A percentile compares a stretch with the other conserved stretches of the same genome.
These are phyloP conservation scores for Protea cynaroides DNA, from an alignment of 164 flowering plant species.

Conservation along the genomic window DNA sequence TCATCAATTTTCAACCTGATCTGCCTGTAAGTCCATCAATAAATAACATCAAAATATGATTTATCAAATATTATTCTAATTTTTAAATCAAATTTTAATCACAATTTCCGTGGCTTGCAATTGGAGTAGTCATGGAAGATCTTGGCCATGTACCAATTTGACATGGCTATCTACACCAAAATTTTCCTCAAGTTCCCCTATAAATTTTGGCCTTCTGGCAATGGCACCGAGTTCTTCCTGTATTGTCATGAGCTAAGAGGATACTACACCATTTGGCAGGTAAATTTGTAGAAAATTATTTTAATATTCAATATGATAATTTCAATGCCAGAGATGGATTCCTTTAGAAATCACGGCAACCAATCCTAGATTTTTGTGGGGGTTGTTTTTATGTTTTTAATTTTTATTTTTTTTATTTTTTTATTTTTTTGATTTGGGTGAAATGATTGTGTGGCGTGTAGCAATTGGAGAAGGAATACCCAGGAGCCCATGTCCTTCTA, in stretches of 20 bases:
- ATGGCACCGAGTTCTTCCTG: conserved; percentile 36
- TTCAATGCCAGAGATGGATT: background rate
- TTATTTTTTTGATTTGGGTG: no score
- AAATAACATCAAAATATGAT: no score
- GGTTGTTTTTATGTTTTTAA: no score
- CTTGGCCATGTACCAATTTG: conserved; percentile 25
- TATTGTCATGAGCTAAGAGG: conserved; percentile 27
- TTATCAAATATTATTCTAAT: no score
- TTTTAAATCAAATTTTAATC: no score
- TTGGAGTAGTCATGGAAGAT: conserved; percentile 21
- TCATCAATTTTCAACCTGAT: conserved; percentile 34
- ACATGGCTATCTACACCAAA: conserved; percentile 27
- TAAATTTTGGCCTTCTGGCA: conserved; percentile 33
- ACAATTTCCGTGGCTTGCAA: background rate
- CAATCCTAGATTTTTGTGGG: no score
- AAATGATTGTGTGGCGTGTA: conserved; percentile 1
- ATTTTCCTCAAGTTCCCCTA: conserved; percentile 32
- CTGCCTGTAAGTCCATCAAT: conserved; percentile 24
- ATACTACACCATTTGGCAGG: conserved; percentile 48
- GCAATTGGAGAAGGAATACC: conserved; percentile 39
- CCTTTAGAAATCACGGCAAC: no score
- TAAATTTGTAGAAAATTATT: conserved; percentile 1
- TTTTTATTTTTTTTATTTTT: no score
- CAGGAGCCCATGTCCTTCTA: conserved; percentile 36
- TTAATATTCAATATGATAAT: background rate